phyloP scores from a whole-genome alignment of 306 rosid genomes.

The Chamaecrista fasciculata region DNA sequence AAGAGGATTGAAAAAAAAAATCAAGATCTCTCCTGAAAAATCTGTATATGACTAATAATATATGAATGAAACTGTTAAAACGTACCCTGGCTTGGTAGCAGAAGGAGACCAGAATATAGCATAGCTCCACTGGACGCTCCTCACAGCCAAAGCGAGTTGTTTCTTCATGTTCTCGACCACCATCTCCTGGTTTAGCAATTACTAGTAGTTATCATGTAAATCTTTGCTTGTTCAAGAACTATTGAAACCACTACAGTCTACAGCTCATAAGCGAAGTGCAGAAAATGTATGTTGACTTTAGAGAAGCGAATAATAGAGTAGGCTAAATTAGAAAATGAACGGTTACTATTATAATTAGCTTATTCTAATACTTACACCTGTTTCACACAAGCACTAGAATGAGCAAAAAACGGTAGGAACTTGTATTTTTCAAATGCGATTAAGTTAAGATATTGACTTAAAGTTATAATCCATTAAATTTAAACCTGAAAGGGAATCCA shows the following conservation, averaged over 20 bases:
- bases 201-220: slow-evolving; percentile 34
- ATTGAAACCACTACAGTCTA: slow-evolving; percentile 1
- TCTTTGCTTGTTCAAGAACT: background rate
- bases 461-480: background rate
- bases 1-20: background rate
- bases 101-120: slow-evolving; percentile 78
- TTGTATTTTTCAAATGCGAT: background rate
- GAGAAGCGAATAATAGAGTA: background rate
- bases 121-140: slow-evolving; percentile 85
- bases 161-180: slow-evolving; percentile 56
- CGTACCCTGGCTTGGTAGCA: slow-evolving; percentile 63
- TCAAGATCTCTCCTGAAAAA: background rate
- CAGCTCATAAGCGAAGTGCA: background rate
- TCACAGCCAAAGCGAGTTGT: slow-evolving; percentile 78
- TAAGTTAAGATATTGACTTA: background rate
- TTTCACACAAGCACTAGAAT: slow-evolving; percentile 25
- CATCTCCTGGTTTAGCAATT: slow-evolving; percentile 33
- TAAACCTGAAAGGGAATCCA: too few relatives aligned
- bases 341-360: background rate
- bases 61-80: slow-evolving; percentile 15
- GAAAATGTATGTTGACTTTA: slow-evolving; percentile 22
- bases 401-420: background rate
- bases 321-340: background rate
- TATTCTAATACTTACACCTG: background rate
- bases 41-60: background rate